Percentiles rank a stretch among this genome's conserved stretches.
Evolutionary conservation across 2,329 filamentous ascomycete species (phyloP).

Genomic region (Aspergillus candidus): DNA sequence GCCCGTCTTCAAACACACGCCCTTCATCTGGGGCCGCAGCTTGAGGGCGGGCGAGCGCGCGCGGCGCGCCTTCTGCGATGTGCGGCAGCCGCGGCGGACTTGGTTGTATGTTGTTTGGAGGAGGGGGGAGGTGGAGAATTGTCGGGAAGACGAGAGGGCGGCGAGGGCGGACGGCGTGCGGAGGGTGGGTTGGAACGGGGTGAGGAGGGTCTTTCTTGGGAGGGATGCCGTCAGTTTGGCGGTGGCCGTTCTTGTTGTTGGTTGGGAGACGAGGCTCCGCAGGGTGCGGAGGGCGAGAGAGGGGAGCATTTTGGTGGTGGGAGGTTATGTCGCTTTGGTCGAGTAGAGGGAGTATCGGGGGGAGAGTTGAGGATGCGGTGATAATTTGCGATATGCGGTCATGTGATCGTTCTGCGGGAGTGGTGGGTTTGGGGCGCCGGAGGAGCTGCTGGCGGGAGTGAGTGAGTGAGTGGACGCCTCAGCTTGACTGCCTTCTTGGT

Average conservation of each 20-base stretch:
- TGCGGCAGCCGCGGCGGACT: constrained; percentile 69
- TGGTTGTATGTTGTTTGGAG: constrained; percentile 65
- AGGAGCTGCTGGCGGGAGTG: constrained; percentile 34
- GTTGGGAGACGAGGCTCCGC: constrained; percentile 28
- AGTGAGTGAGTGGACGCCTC: constrained; percentile 13
- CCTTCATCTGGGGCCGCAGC: constrained; percentile 77
- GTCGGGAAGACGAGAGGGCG: constrained; percentile 23
- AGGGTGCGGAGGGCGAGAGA: constrained; percentile 31
- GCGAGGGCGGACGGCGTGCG: constrained; percentile 22
- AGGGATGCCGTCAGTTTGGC: constrained; percentile 7
- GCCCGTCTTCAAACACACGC: constrained; percentile 90
- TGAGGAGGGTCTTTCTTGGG: constrained; percentile 19
- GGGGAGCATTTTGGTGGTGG: constrained; percentile 25
- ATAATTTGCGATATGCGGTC: constrained; percentile 12
- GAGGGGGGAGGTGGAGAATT: constrained; percentile 55
- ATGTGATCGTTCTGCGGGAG: constrained; percentile 23
- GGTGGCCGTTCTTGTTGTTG: constrained; percentile 15
- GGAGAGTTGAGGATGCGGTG: constrained; percentile 10
- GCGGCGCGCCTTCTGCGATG: constrained; percentile 73
- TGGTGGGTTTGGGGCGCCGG: constrained; percentile 21
- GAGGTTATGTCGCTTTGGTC: constrained; percentile 4
- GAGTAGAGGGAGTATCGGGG: neutral
- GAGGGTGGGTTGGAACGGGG: constrained; percentile 25
- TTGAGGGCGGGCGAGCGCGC: constrained; percentile 79
- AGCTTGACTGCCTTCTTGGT: constrained; percentile 6